Percentiles rank a stretch among this genome's conserved stretches.
Conservation (phyloP, 73 alveolate genomes). For the Paramecium primaurelia region DNA sequence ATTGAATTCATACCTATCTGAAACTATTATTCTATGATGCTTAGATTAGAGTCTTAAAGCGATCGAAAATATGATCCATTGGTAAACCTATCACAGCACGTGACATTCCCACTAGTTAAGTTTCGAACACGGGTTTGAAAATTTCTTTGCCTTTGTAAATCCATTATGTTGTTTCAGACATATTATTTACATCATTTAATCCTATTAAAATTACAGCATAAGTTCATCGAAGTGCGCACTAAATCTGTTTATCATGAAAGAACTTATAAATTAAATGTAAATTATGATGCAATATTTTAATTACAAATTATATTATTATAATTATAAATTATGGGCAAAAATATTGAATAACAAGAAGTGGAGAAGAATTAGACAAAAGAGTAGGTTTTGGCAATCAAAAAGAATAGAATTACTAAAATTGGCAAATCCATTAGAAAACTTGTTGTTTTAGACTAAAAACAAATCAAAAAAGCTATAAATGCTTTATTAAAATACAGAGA, state of each 20-base stretch:
- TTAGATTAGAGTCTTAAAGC: conserved; percentile 3
- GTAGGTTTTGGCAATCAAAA: neutral
- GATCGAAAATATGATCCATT: neutral
- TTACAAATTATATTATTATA: neutral
- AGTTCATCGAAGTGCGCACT: neutral
- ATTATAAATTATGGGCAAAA: conserved; percentile 23
- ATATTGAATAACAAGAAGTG: neutral
- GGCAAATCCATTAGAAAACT: neutral
- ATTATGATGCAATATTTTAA: neutral
- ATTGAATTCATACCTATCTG: neutral
- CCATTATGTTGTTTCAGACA: neutral
- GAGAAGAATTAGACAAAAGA: neutral
- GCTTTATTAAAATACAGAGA: neutral
- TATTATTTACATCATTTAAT: neutral
- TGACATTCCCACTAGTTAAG: neutral
- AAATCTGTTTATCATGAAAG: neutral
- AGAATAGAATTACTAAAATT: neutral
- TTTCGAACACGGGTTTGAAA: neutral
- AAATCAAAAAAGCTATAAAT: neutral
- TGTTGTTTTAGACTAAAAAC: neutral
- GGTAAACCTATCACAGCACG: conserved; percentile 24
- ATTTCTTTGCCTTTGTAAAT: neutral
- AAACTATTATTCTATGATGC: neutral
- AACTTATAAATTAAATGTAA: neutral
- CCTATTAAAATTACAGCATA: neutral